Evolutionary conservation across 208 protist genomes (phyloP).

Genomic region (Wallacemonas collosoma): DNA sequence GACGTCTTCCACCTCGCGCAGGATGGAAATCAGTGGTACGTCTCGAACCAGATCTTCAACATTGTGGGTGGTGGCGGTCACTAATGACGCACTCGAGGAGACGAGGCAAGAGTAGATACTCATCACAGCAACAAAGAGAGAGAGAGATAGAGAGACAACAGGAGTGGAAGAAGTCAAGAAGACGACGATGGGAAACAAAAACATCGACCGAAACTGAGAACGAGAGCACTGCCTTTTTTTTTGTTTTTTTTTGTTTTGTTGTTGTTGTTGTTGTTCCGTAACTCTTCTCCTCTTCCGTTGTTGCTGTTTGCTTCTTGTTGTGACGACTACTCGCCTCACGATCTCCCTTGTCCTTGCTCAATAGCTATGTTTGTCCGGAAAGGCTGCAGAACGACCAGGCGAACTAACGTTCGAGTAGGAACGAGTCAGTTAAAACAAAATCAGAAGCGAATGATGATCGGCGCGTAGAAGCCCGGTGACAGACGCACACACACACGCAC

Average conservation of each 20-base stretch:
- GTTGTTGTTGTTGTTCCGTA: neutral
- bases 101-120: neutral
- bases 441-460: too few relatives aligned
- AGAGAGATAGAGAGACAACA: too few relatives aligned
- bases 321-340: neutral
- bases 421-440: too few relatives aligned
- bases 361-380: too few relatives aligned
- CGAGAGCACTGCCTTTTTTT: neutral
- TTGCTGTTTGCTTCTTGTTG: slow-evolving; percentile 5
- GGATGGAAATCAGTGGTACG: slow-evolving; percentile 80
- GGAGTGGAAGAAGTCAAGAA: neutral
- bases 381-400: too few relatives aligned
- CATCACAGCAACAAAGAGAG: too few relatives aligned
- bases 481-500: too few relatives aligned
- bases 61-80: slow-evolving; percentile 84
- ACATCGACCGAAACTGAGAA: neutral
- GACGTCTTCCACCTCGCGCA: slow-evolving; percentile 85
- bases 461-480: too few relatives aligned
- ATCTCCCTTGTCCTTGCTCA: too few relatives aligned
- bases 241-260: neutral
- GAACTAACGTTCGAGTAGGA: too few relatives aligned
- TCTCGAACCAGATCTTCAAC: slow-evolving; percentile 90
- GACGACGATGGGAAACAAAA: neutral
- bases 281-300: neutral
- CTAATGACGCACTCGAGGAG: slow-evolving; percentile 22